Base-by-base conservation (phyloP, 2,329 filamentous ascomycete species). In the Cercospora sp. region DNA sequence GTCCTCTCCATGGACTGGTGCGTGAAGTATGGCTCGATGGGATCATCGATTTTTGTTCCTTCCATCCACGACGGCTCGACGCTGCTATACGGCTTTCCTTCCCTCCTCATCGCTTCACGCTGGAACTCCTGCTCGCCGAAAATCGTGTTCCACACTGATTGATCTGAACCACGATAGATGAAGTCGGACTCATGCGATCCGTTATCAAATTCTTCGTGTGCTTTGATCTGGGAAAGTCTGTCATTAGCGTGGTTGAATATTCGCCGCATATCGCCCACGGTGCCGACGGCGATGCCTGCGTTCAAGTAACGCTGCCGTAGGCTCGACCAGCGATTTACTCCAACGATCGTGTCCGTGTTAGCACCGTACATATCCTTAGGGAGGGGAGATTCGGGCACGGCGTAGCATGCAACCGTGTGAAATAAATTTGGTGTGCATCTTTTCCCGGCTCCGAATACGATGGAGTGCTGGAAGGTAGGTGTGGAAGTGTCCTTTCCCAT, bases 401-500 rank as follows among this genome's bases (percentile, higher is more conserved):
- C 81, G 51, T 79, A 80, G 73, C 87, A 89, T 13, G 83, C 82
- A 42, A 82, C 75, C 53, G 85, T 82, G 1, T 79, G 76, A 2
- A 74, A 64, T 10, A 79, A 67, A 51, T 80, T 79, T 2, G 80
- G 80, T 63, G 80, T 80, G 69, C 87, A 88, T 31, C 79, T 73
- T 75, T 88, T 88, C 63, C 82, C 80, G 3, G 86, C 85, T 3
- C 81, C 84, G 70, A 88, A 88, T 1, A 89, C 72, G 12, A 88
- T 83, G 2, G 81, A 83, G 71, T 87, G 84, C 5, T 30, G 28
- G 9, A 71, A 62, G 13, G 2, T 79, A 26, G 73, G 55, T 16
- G 28, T 57, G 12, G 66, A 42, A 80, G 70, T 84, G 82, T 70
- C 80, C 82, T 33, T 71, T 0, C 69, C 73, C 2, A 74, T 61